These are phyloP conservation scores for Mortierella sp. DNA, from an alignment of 371 early-diverging fungal species.

Conservation along the genomic window DNA sequence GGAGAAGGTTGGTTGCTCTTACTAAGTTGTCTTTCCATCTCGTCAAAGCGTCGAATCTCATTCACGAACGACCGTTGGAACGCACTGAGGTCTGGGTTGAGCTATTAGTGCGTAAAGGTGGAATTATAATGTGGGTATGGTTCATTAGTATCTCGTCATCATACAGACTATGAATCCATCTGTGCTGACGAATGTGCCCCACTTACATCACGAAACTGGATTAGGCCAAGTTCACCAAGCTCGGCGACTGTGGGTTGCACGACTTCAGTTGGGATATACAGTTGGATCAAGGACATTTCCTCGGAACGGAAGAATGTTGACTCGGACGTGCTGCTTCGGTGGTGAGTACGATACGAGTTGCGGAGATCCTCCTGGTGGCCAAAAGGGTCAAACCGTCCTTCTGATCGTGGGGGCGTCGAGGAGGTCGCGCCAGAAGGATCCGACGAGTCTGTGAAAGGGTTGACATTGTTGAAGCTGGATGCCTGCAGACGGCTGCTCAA, in stretches of 20 bases:
- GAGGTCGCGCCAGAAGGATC: conserved; percentile 8
- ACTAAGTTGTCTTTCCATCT: conserved; percentile 95
- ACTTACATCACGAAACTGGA: conserved; percentile 94
- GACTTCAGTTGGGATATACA: conserved; percentile 96
- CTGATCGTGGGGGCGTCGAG: conserved; percentile 1
- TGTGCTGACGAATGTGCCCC: too few relatives aligned
- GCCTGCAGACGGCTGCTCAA: conserved; percentile 31
- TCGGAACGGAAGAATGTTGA: conserved; percentile 93
- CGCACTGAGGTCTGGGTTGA: conserved; percentile 94
- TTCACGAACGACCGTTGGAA: conserved; percentile 97
- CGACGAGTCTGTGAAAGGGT: conserved; percentile 5
- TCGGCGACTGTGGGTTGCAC: conserved; percentile 94
- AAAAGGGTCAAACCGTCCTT: conserved; percentile 28
- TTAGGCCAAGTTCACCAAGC: conserved; percentile 93
- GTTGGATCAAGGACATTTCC: conserved; percentile 96
- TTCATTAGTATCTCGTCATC: too few relatives aligned
- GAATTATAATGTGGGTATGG: too few relatives aligned
- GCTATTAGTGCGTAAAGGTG: conserved; percentile 57
- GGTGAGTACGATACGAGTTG: conserved; percentile 16
- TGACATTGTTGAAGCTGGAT: conserved; percentile 2
- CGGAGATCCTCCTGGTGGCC: conserved; percentile 34
- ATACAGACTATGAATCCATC: too few relatives aligned
- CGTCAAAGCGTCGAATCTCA: conserved; percentile 92
- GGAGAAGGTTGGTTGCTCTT: conserved; percentile 38
- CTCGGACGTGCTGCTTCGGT: conserved; percentile 53